A percentile compares a stretch with the other conserved stretches of the same genome.
Conservation (phyloP, 768 basidiomycete species). For the Calocybe cyanea region DNA sequence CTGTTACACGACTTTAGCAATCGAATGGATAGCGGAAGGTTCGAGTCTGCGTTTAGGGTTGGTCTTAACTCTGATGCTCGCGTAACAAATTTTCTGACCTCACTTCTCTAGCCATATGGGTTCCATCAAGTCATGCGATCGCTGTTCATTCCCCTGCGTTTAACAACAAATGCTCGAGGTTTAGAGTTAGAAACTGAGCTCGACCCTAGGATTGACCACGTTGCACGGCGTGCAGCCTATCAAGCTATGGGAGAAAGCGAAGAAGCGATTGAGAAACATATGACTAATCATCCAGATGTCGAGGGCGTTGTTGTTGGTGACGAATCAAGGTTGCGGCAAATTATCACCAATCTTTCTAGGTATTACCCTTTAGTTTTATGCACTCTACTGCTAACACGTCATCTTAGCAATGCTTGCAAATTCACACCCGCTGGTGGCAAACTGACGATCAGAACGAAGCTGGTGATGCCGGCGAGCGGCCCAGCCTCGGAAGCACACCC, state of each 20-base stretch:
- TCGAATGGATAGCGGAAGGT: constrained; percentile 84
- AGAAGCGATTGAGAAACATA: constrained; percentile 35
- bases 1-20: constrained; percentile 41
- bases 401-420: constrained; percentile 68
- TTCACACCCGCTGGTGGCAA: constrained; percentile 71
- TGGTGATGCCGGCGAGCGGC: constrained; percentile 35
- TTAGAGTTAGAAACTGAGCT: constrained; percentile 66
- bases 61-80: constrained; percentile 7
- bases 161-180: constrained; percentile 64
- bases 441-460: constrained; percentile 62
- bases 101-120: constrained; percentile 50
- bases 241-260: constrained; percentile 52
- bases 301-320: constrained; percentile 80
- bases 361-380: constrained; percentile 10
- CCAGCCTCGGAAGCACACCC: not conserved
- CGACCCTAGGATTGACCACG: constrained; percentile 64
- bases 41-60: constrained; percentile 63
- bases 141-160: constrained; percentile 61
- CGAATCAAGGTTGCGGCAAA: constrained; percentile 76
- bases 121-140: constrained; percentile 79
- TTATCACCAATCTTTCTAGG: constrained; percentile 84
- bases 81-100: constrained; percentile 7
- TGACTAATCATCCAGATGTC: constrained; percentile 43
- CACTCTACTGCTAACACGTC: not conserved
- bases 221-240: constrained; percentile 58